Evolutionary conservation across 1,139 yeast genomes (phyloP), one percentile per base, ranked within the genome.

Genomic region (Oligophagozyma castellii): DNA sequence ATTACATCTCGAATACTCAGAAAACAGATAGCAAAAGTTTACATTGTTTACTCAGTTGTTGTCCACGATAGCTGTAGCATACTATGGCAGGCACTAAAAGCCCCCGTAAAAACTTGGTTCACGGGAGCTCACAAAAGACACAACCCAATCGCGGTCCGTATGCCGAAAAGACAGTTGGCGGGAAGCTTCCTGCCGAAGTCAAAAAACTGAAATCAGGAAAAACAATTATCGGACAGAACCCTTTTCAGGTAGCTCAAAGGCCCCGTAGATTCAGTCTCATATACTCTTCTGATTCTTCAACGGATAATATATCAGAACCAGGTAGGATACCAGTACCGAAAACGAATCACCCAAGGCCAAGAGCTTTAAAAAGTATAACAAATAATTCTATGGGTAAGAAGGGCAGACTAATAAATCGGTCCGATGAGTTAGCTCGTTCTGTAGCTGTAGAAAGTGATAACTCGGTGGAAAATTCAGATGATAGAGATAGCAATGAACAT

Each of bases 191-290:
- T 20, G 41, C 35, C 5, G 34, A 31, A 12, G 20, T 37, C 19
- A 32, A 36, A 20, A 31, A 31, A n/a, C 28, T 39, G 22, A 34
- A 37, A 28, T 35, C 31, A 19, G n/a, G 16, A 12, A 10, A 5
- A 19, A 10, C 13, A 15, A 11, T 15, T 16, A 5, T 19, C 16
- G 11, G 26, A 24, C 14, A 14, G 19, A 5, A 16, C 5, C 25
- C 27, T 16, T 21, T 21, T 11, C 16, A 11, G 14, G 12, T 24
- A 16, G 22, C 21, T 12, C 23, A 28, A 12, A 40, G 56, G 29
- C 57, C 56, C 19, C 41, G 57, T 36, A 36, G 56, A 33, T 53
- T 53, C 32, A 51, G 56, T 38, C 35, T 53, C 18, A 37, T 53
- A 19, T 51, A 51, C 32, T 48, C 54, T 24, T 48, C 53, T n/a